A percentile compares a stretch with the other conserved stretches of the same genome.
Evolutionary conservation across 768 basidiomycete genomes (phyloP).

Genomic region (Daedaleopsis sinensis): DNA sequence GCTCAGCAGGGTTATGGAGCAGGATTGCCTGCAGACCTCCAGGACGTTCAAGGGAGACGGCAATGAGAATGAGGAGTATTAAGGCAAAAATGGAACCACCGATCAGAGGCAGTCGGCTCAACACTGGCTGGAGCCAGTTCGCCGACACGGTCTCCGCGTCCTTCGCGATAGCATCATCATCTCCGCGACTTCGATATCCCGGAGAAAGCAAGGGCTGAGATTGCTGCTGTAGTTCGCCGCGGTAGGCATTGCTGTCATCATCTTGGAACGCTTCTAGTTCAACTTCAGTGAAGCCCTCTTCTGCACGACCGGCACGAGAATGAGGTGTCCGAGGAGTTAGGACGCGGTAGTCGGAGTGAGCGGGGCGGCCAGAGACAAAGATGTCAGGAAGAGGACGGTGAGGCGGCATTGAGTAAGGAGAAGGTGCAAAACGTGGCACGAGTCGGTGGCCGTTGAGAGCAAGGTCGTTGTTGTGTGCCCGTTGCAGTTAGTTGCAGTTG

Average conservation of each 20-base stretch:
- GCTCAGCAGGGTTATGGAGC: slow-evolving; percentile 12
- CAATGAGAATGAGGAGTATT: slow-evolving; percentile 48
- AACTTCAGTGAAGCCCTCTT: slow-evolving; percentile 54
- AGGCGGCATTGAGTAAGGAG: slow-evolving; percentile 4
- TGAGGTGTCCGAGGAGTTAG: slow-evolving; percentile 66
- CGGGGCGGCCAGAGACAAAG: slow-evolving; percentile 25
- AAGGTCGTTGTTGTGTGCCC: not conserved
- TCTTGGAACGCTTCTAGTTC: slow-evolving; percentile 44
- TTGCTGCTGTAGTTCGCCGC: slow-evolving; percentile 27
- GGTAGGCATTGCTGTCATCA: slow-evolving; percentile 36
- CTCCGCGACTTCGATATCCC: slow-evolving; percentile 45
- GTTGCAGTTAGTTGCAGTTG: no score
- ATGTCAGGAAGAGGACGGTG: slow-evolving; percentile 19
- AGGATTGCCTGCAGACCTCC: slow-evolving; percentile 28
- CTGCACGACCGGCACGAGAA: slow-evolving; percentile 58
- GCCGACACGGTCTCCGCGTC: slow-evolving; percentile 6
- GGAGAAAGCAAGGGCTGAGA: slow-evolving; percentile 53
- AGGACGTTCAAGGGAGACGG: slow-evolving; percentile 53
- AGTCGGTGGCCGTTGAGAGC: not conserved
- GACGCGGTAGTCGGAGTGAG: slow-evolving; percentile 22
- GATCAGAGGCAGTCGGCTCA: slow-evolving; percentile 40
- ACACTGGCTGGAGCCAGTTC: slow-evolving; percentile 6
- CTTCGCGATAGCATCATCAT: slow-evolving; percentile 35
- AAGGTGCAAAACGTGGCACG: not conserved
- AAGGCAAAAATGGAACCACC: slow-evolving; percentile 47